Base-by-base conservation (phyloP, 345 rosid genomes). In the Zanthoxylum bungeanum region DNA sequence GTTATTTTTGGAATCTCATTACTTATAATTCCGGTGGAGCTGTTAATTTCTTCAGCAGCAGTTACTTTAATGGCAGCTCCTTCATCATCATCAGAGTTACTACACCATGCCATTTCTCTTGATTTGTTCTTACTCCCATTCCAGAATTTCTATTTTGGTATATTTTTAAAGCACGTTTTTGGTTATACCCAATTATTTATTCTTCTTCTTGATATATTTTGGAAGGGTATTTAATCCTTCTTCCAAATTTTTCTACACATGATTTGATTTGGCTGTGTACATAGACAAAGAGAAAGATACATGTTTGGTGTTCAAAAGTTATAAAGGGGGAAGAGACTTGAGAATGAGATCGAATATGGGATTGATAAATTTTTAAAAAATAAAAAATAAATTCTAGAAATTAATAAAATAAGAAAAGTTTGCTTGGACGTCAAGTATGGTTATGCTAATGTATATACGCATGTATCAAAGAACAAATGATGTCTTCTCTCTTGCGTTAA, bases 391-490 rank as follows among this genome's bases (percentile, higher is more conserved):
- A 19, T 27, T 62, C 22, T 37, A 39, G 6, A 58, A 63, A 72
- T 49, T 62, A 76, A 36, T 56, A 59, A 9, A 73, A n/a, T n/a
- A n/a, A n/a, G n/a, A n/a, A 16, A 27, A 68, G 88, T 76, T 91
- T 88, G 68, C 98, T 87, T 93, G 96, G 83, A 91, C 85, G 86
- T 78, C 88, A 89, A 87, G 98, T 84, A 73, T 76, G 77, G 82
- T 42, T 82, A 64, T 79, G 73, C 60, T 88, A 73, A 60, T 68
- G 82, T 86, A 69, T 74, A 80, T 73, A 77, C 83, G 83, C 17
- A 78, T 76, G 68, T 70, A 78, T 69, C 39, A 55, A 12, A 75
- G 77, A 73, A 76, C 68, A 74, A 61, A 73, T 77, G 72, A 68
- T 40, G 24, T 52, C 55, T 55, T 39, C 60, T 39, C 60, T 64